Evolutionary conservation across 352 stramenopile genomes (phyloP), one percentile per base, ranked within the genome.

Genomic region (Peronosclerospora sorghi): DNA sequence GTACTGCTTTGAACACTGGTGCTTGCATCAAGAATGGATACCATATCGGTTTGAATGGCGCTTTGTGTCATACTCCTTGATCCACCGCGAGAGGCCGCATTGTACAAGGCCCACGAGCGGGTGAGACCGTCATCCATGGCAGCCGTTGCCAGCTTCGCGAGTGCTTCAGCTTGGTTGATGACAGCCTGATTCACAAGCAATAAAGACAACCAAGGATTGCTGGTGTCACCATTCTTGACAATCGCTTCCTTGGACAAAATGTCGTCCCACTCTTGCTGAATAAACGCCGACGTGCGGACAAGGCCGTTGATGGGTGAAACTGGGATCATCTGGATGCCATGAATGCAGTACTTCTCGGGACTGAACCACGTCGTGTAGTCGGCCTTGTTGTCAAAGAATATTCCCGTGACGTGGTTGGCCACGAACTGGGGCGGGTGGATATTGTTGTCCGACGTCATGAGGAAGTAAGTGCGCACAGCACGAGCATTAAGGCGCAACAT

Each of bases 301-400:
- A 83, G 53, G 21, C 77, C 73, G 37, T 77, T 86, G 48, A 86
- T 80, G 9, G 77, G 77, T 5, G 69, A 83, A 29, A 86, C 68
- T 0, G 68, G 74, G 44, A 86, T 75, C 75, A 87, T 87, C 48
- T 87, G 75, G 39, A 87, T 87, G 34, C 75, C 75, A 43, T 87
- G 75, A 51, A 87, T 87, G 41, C 62, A 80, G 54, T 84, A 72
- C 47, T 78, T 81, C 38, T 85, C 72, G n/a, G 69, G 35, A 26
- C 72, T 83, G 58, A 87, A 87, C 72, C 72, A 87, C 36, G 72
- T 83, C 32, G 75, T 51, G 48, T 88, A 88, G 61, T 82, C 65
- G 8, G 34, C 66, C 57, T 87, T 87, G 59, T 87, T 84, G 49
- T 87, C 74, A 36, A 79, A 76, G 39, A 84, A 78, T 5, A 88